phyloP scores from a whole-genome alignment of 805 yeast species.

The Candida manassasensis region DNA sequence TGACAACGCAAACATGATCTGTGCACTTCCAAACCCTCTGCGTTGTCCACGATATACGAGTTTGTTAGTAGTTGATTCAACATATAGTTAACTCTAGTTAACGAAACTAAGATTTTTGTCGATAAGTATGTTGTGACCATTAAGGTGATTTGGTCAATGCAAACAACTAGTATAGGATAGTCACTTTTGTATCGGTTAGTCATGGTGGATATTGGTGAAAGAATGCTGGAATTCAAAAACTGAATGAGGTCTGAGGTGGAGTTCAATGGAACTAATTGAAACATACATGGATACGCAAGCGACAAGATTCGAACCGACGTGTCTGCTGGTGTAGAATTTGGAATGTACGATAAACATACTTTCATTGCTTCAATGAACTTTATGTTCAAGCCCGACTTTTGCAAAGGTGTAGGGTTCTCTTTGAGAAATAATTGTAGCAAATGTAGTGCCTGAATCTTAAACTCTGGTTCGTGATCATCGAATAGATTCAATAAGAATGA shows the following conservation, averaged over 20 bases:
- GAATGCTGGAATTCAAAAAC: slow-evolving; percentile 17
- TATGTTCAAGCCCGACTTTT: slow-evolving; percentile 23
- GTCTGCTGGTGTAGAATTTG: slow-evolving; percentile 13
- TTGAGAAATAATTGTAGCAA: slow-evolving; percentile 8
- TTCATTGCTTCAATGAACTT: slow-evolving; percentile 23
- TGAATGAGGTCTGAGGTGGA: slow-evolving; percentile 1
- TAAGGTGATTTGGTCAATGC: slow-evolving; percentile 15
- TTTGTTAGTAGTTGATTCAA: slow-evolving; percentile 29
- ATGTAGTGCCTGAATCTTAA: slow-evolving; percentile 21
- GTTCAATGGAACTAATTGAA: background rate
- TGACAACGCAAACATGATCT: slow-evolving; percentile 21
- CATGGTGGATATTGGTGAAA: slow-evolving; percentile 23
- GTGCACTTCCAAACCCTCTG: slow-evolving; percentile 12
- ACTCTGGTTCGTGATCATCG: slow-evolving; percentile 27
- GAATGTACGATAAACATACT: slow-evolving; percentile 23
- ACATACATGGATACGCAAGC: slow-evolving; percentile 6
- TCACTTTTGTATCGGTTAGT: slow-evolving; percentile 10
- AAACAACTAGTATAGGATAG: slow-evolving; percentile 9
- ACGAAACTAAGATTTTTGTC: slow-evolving; percentile 17
- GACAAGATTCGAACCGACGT: slow-evolving; percentile 1
- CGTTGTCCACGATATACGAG: slow-evolving; percentile 22
- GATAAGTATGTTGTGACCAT: slow-evolving; percentile 11
- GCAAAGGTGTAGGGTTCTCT: background rate
- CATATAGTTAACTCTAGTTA: slow-evolving; percentile 23
- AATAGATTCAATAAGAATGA: slow-evolving; percentile 31